Conservation (phyloP, 1,284 basidiomycete species). For the Ustilago curta region DNA sequence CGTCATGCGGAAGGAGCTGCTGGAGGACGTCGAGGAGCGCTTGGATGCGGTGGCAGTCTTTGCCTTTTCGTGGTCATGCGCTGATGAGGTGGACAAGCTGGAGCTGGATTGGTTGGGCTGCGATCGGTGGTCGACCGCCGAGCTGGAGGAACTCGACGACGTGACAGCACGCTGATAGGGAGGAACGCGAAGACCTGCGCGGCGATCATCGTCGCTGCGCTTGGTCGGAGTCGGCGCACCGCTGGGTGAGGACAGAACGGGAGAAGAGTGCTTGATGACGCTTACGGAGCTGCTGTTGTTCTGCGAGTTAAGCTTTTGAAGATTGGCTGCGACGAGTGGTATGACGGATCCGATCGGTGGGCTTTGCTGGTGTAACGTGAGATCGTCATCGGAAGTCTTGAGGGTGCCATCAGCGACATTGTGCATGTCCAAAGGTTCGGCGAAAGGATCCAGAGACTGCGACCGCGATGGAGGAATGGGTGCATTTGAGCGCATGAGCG, state of each 20-base stretch:
- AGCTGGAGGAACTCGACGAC: constrained; percentile 25
- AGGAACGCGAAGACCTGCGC: constrained; percentile 2
- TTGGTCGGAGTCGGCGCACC: constrained; percentile 13
- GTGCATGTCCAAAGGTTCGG: constrained; percentile 10
- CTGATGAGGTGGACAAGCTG: constrained; percentile 23
- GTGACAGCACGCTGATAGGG: constrained; percentile 14
- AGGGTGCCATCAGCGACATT: background rate
- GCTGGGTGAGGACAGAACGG: constrained; percentile 11
- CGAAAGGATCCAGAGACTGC: constrained; percentile 36
- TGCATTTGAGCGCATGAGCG: constrained; percentile 34
- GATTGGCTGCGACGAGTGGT: constrained; percentile 30
- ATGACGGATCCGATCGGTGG: background rate
- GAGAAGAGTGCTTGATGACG: constrained; percentile 5
- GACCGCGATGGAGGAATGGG: constrained; percentile 44
- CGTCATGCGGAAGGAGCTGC: constrained; percentile 38
- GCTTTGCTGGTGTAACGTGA: background rate
- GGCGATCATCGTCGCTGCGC: constrained; percentile 13
- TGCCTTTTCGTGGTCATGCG: constrained; percentile 19
- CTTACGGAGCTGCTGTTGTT: constrained; percentile 1
- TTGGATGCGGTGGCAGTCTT: constrained; percentile 19
- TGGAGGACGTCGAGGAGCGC: constrained; percentile 32
- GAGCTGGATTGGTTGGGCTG: constrained; percentile 31
- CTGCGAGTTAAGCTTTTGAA: constrained; percentile 36
- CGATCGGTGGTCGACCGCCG: constrained; percentile 20
- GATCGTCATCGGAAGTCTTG: constrained; percentile 2